phyloP scores from a whole-genome alignment of 108 stramenopile genomes.

The Skeletonema potamos region DNA sequence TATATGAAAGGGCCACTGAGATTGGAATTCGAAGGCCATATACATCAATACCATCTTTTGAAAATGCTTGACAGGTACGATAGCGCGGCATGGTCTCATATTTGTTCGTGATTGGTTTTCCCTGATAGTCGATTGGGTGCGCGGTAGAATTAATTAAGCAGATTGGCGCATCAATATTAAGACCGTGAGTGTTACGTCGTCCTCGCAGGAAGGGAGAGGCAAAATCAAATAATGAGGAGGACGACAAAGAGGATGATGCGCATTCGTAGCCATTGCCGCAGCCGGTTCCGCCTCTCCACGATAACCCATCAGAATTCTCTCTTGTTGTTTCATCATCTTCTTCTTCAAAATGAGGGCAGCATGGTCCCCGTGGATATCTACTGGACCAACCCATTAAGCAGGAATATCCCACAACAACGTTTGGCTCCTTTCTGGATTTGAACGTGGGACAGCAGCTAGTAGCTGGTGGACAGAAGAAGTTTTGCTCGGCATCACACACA shows the following conservation, averaged over 20 bases:
- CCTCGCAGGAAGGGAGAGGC: too few relatives aligned
- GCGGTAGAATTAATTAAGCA: neutral
- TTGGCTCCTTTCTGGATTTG: neutral
- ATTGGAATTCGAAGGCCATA: conserved; percentile 8
- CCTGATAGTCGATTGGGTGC: conserved; percentile 9
- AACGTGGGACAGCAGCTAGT: conserved; percentile 1
- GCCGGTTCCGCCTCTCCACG: neutral
- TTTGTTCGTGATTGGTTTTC: conserved; percentile 2
- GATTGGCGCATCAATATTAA: too few relatives aligned
- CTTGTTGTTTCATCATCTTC: neutral
- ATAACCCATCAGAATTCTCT: too few relatives aligned
- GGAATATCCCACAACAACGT: neutral
- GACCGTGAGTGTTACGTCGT: too few relatives aligned
- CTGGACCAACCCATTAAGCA: neutral
- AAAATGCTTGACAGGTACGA: conserved; percentile 10
- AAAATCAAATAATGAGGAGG: neutral
- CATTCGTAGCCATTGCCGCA: neutral
- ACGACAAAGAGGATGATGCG: too few relatives aligned
- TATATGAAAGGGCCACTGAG: neutral
- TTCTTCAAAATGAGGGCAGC: neutral
- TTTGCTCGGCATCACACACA: neutral
- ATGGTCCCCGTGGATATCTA: neutral
- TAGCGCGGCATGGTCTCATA: conserved; percentile 20
- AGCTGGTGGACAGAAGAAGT: neutral
- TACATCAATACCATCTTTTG: conserved; percentile 1